Base-by-base conservation (phyloP, 169 alveolate species). In the Theileria orientalis region DNA sequence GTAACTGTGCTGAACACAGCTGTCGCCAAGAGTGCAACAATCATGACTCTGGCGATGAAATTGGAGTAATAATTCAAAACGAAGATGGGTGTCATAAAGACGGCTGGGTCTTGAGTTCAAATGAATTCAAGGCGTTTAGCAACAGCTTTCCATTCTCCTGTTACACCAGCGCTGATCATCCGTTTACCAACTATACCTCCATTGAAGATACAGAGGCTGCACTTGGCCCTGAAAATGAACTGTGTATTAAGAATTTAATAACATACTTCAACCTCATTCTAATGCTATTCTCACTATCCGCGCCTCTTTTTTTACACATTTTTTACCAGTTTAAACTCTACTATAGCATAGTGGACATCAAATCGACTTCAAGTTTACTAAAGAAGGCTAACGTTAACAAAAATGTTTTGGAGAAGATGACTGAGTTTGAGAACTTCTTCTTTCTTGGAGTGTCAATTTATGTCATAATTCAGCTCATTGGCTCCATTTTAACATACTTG, bases 361-460 rank as follows among this genome's bases (percentile, higher is more conserved):
- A 16, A 49, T 49, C n/a, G n/a, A 5, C 44, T 37, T 32, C 41
- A 37, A 14, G 27, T 11, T 40, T 56, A 56, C 14, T 14, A 23
- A 42, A 25, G 78, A 77, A n/a, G 51, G 40, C 16, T 5, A 27
- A 68, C 29, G 33, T 21, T 13, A 54, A 29, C 16, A 57, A 41
- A 19, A 46, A 44, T 27, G 25, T 79, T n/a, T 25, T 79, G 14
- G 70, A 71, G 21, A 57, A 57, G 0, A n/a, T 79, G 60, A 35
- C 76, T 42, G 83, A 79, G 25, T 79, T 79, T 46, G 87, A 79
- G 40, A 64, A 63, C 59, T 79, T 79, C 29, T 79, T 70, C 60
- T 44, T 79, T 54, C 7, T 79, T 13, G 87, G 87, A 5, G 83
- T 79, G 25, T 54, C 62, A 16, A 21, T 79, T 32, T 79, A 79